These are phyloP conservation scores for Pseudomassariella vexata DNA, from an alignment of 2,329 filamentous ascomycete genomes.

Conservation along the genomic window DNA sequence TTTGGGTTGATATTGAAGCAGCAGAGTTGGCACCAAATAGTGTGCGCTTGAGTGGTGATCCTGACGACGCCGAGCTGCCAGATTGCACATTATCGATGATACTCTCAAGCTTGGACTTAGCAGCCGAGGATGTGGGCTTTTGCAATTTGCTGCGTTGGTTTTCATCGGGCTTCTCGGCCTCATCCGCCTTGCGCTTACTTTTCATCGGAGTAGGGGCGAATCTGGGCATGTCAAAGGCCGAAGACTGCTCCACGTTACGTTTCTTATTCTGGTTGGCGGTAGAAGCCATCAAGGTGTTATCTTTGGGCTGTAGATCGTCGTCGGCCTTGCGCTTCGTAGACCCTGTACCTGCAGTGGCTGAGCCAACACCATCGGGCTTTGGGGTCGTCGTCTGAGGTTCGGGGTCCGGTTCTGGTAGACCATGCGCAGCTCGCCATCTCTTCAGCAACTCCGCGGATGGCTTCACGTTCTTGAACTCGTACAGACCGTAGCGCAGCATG, in stretches of 20 bases:
- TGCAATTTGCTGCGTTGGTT: conserved; percentile 44
- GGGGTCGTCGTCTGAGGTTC: conserved; percentile 27
- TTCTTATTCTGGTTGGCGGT: conserved; percentile 42
- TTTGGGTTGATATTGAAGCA: not conserved
- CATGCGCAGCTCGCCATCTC: conserved; percentile 53
- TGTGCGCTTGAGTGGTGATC: conserved; percentile 18
- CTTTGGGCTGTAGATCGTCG: conserved; percentile 37
- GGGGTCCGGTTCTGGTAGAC: conserved; percentile 44
- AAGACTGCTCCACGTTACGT: conserved; percentile 34
- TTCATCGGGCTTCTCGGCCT: conserved; percentile 37
- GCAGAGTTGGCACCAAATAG: conserved; percentile 9
- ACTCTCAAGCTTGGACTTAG: conserved; percentile 51
- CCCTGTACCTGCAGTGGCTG: conserved; percentile 25
- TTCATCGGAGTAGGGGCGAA: conserved; percentile 33
- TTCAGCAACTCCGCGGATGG: conserved; percentile 51
- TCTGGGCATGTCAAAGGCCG: conserved; percentile 25
- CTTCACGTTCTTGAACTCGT: conserved; percentile 58
- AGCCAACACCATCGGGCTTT: conserved; percentile 19
- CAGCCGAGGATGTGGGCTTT: conserved; percentile 46
- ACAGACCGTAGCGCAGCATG: conserved; percentile 55
- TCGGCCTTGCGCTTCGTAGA: conserved; percentile 51
- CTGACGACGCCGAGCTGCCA: conserved; percentile 20
- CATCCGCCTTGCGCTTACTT: conserved; percentile 47
- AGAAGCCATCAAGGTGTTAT: conserved; percentile 27
- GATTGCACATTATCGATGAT: conserved; percentile 45